Percentiles rank a stretch among this genome's conserved stretches.
Evolutionary conservation across 2,329 filamentous ascomycete species (phyloP).

Genomic region (Ceratocystis ficicola): DNA sequence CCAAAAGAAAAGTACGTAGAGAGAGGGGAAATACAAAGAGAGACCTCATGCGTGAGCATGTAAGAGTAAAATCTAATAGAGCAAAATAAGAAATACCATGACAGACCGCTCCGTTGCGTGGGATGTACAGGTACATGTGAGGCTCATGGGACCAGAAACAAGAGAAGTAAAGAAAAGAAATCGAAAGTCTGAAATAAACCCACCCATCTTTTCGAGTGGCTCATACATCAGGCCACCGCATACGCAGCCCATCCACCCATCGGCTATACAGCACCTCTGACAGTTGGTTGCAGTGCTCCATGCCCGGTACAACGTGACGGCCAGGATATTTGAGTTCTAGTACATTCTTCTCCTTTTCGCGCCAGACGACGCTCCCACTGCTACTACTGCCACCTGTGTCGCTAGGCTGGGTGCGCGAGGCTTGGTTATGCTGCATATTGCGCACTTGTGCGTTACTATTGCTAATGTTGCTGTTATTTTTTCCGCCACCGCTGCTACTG

Average conservation of each 20-base stretch:
- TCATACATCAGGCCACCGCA: slow-evolving; percentile 48
- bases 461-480: not conserved
- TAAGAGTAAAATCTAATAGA: slow-evolving; percentile 2
- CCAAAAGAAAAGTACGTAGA: not conserved
- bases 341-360: slow-evolving; percentile 28
- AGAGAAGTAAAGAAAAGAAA: not conserved
- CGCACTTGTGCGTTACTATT: slow-evolving; percentile 39
- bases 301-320: slow-evolving; percentile 49
- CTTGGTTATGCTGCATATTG: slow-evolving; percentile 58
- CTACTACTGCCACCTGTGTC: slow-evolving; percentile 29
- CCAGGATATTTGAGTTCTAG: slow-evolving; percentile 45
- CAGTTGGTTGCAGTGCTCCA: slow-evolving; percentile 85
- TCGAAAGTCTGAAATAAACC: not conserved
- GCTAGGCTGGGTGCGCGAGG: slow-evolving; percentile 30
- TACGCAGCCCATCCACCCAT: slow-evolving; percentile 74
- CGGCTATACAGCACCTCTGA: slow-evolving; percentile 82
- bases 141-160: not conserved
- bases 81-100: slow-evolving; percentile 2
- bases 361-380: slow-evolving; percentile 13
- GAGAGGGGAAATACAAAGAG: not conserved
- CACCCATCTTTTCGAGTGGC: too few relatives aligned
- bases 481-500: not conserved
- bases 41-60: slow-evolving; percentile 3
- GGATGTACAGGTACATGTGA: not conserved
- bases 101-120: not conserved